Conservation (phyloP, 164 flowering plant genomes). For the Sedum album region DNA sequence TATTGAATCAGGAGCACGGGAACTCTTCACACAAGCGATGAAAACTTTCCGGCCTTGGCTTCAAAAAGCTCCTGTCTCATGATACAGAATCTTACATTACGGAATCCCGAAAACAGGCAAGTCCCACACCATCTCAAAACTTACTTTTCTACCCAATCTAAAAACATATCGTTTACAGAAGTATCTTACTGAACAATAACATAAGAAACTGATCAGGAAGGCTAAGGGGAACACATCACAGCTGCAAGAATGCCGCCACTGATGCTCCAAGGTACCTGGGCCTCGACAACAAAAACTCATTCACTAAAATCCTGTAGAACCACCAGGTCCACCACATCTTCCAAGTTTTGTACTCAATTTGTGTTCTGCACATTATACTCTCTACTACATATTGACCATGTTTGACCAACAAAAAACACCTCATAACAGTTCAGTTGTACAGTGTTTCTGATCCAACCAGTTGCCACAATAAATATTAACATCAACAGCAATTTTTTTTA, state of each 20-base stretch:
- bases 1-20: conserved; percentile 92
- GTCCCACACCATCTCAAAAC: conserved; percentile 1
- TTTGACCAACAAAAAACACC: background rate
- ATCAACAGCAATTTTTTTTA: too few species aligned
- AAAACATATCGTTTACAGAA: conserved; percentile 45
- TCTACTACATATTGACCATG: background rate
- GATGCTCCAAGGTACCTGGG: conserved; percentile 93
- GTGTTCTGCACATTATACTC: background rate
- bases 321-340: background rate
- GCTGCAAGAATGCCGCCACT: conserved; percentile 73
- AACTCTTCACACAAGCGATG: conserved; percentile 81
- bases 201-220: conserved; percentile 72
- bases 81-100: conserved; percentile 85
- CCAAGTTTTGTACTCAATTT: background rate
- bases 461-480: too few species aligned
- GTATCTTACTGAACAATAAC: conserved; percentile 60
- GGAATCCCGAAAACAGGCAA: conserved; percentile 88
- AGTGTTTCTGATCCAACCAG: background rate
- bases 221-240: conserved; percentile 66
- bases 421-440: too few species aligned
- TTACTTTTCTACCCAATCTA: background rate
- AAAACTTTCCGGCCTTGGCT: conserved; percentile 59
- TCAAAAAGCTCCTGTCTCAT: conserved; percentile 61
- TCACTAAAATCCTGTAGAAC: background rate
- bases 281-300: conserved; percentile 69